Conservation (phyloP, 305 asterid species). For the Coffea humblotiana region DNA sequence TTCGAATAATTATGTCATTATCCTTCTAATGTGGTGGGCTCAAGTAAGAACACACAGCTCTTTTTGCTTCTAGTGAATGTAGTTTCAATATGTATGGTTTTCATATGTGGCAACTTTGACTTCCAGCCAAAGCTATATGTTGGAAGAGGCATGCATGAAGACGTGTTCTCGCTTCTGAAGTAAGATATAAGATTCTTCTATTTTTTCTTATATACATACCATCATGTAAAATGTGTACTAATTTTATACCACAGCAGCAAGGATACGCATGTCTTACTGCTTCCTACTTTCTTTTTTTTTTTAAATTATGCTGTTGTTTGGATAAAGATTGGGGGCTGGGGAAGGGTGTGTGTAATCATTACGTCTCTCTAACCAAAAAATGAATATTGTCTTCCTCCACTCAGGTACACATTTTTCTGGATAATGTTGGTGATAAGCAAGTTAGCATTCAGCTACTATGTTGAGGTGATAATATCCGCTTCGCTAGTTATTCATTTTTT, state of each 20-base stretch:
- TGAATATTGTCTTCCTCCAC: conserved; percentile 20
- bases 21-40: conserved; percentile 94
- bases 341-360: neutral
- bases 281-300: neutral
- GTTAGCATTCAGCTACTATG: conserved; percentile 98
- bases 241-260: neutral
- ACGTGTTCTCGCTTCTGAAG: conserved; percentile 81
- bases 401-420: conserved; percentile 96
- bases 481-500: neutral
- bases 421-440: conserved; percentile 84
- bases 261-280: neutral
- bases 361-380: neutral
- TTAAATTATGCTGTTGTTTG: neutral
- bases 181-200: conserved; percentile 66
- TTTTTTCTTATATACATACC: neutral
- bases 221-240: neutral
- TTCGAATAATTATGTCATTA: conserved; percentile 70
- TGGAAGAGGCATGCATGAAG: conserved; percentile 99
- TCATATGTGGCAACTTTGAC: conserved; percentile 21
- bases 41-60: conserved; percentile 54
- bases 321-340: neutral
- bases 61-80: conserved; percentile 19
- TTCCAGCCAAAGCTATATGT: conserved; percentile 93
- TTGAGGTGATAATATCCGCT: conserved; percentile 60
- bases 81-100: conserved; percentile 27